Percentiles rank a stretch among this genome's conserved stretches.
Conservation (phyloP, 768 basidiomycete species). For the Pleurotus tuoliensis region DNA sequence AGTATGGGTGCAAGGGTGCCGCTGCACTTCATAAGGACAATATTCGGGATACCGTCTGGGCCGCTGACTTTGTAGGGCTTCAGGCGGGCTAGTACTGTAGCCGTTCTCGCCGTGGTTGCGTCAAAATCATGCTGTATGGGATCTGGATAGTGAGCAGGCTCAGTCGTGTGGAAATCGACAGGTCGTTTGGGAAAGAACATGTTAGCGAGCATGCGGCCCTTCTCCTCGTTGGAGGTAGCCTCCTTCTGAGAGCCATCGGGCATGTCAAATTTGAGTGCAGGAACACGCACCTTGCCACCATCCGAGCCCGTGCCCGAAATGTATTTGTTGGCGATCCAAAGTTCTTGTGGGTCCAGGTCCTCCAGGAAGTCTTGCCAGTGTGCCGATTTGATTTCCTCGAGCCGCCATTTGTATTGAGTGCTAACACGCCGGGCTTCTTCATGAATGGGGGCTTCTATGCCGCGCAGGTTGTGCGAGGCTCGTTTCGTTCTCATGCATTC, state of each 20-base stretch:
- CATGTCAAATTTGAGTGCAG: conserved; percentile 7
- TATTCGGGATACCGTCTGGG: conserved; percentile 23
- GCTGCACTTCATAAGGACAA: conserved; percentile 13
- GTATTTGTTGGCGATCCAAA: conserved; percentile 17
- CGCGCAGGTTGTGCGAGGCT: conserved; percentile 9
- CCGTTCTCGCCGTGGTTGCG: conserved; percentile 6
- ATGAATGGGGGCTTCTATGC: conserved; percentile 12
- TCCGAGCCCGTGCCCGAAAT: background rate
- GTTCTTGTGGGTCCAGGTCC: background rate
- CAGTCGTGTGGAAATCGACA: conserved; percentile 7
- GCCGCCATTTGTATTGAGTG: conserved; percentile 8
- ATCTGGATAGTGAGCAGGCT: background rate
- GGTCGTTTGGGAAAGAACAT: conserved; percentile 18
- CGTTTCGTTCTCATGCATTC: conserved; percentile 7
- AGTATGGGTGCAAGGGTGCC: conserved; percentile 13
- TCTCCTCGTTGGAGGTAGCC: conserved; percentile 10
- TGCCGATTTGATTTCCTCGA: conserved; percentile 10
- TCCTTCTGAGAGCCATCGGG: background rate
- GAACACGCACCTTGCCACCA: conserved; percentile 10
- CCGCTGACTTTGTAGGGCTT: conserved; percentile 17
- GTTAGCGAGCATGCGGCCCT: background rate
- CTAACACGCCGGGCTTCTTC: conserved; percentile 7
- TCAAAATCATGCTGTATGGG: conserved; percentile 13
- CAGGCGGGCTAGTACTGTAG: conserved; percentile 8
- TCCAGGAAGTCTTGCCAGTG: conserved; percentile 19